These are phyloP conservation scores for Conticribra weissflogii DNA, from an alignment of 108 stramenopile genomes.

Conservation along the genomic window DNA sequence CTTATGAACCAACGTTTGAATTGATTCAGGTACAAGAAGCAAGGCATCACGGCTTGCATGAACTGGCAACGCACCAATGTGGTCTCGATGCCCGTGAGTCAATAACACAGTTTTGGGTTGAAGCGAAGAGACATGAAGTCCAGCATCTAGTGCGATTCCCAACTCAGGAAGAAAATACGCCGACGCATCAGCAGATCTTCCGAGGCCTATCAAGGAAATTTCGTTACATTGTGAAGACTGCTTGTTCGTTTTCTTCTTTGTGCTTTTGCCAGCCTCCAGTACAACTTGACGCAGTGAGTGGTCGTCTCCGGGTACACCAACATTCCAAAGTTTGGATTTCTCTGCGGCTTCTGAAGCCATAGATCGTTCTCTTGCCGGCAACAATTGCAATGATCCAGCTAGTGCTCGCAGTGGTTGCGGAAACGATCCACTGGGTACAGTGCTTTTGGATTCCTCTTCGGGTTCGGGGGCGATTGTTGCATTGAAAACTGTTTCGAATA, in stretches of 20 bases:
- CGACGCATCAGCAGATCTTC: conserved; percentile 55
- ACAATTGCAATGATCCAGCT: conserved; percentile 59
- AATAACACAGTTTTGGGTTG: conserved; percentile 53
- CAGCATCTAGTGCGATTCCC: conserved; percentile 60
- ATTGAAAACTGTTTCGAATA: conserved; percentile 58
- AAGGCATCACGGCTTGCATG: conserved; percentile 36
- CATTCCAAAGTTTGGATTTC: conserved; percentile 37
- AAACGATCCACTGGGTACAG: conserved; percentile 30
- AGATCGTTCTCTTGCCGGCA: conserved; percentile 51
- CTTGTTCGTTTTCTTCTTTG: not conserved
- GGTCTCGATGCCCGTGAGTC: conserved; percentile 69
- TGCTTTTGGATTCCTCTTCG: not conserved
- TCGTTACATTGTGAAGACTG: conserved; percentile 8
- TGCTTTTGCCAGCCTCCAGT: conserved; percentile 24
- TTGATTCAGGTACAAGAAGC: conserved; percentile 39
- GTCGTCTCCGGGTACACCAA: conserved; percentile 66
- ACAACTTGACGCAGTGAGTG: conserved; percentile 55
- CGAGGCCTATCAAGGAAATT: conserved; percentile 49
- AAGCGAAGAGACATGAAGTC: conserved; percentile 54
- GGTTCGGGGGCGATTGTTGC: conserved; percentile 26
- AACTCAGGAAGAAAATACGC: conserved; percentile 63
- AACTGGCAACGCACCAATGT: conserved; percentile 59
- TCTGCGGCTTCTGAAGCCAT: conserved; percentile 44
- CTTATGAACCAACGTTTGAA: conserved; percentile 36
- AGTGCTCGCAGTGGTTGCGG: conserved; percentile 61